Evolutionary conservation across 805 yeast genomes (phyloP).

Genomic region (Jamesozyma lodderae): DNA sequence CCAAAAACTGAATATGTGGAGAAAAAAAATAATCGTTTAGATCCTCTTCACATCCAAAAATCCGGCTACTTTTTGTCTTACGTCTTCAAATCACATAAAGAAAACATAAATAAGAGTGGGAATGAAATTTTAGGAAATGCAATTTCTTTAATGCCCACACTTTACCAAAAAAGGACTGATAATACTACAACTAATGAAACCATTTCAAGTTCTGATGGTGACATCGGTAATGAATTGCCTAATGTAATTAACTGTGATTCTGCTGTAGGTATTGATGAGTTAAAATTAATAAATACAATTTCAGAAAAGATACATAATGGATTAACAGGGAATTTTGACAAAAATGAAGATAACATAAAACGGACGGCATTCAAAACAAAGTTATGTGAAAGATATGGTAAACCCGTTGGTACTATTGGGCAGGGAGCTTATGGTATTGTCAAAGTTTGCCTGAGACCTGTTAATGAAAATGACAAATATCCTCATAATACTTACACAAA

Average conservation of each 20-base stretch:
- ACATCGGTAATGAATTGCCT: too few relatives aligned
- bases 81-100: background rate
- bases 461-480: conserved; percentile 7
- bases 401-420: conserved; percentile 51
- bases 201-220: too few relatives aligned
- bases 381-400: conserved; percentile 41
- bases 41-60: background rate
- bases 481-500: conserved; percentile 58
- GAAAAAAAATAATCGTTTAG: too few relatives aligned
- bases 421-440: conserved; percentile 97
- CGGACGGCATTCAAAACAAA: conserved; percentile 8
- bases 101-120: background rate
- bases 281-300: conserved; percentile 39
- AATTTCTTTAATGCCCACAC: background rate
- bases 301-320: conserved; percentile 33
- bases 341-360: conserved; percentile 10
- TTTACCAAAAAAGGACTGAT: too few relatives aligned
- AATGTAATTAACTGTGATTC: conserved; percentile 10
- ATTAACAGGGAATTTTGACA: background rate
- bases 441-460: conserved; percentile 57
- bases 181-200: too few relatives aligned
- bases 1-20: too few relatives aligned
- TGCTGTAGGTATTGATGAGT: conserved; percentile 43
- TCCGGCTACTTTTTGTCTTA: background rate
- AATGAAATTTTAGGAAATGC: background rate